Evolutionary conservation across 805 yeast species (phyloP).

Genomic region (Ogataea populi-albae): DNA sequence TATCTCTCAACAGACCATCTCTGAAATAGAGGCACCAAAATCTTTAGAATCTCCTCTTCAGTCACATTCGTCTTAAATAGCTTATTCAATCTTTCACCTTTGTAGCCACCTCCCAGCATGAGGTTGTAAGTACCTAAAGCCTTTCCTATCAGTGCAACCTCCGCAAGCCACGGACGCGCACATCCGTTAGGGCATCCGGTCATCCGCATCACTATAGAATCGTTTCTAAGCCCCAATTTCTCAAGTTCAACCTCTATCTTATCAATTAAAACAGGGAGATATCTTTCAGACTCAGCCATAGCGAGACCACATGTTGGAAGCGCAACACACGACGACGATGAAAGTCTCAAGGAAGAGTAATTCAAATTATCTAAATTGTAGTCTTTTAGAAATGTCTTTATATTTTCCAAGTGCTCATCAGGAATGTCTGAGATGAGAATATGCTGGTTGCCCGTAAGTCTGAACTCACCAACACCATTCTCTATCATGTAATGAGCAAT

Average conservation of each 20-base stretch:
- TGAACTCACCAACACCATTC: slow-evolving; percentile 73
- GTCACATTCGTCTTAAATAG: slow-evolving; percentile 82
- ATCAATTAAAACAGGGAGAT: slow-evolving; percentile 75
- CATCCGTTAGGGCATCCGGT: slow-evolving; percentile 99
- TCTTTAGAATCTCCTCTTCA: slow-evolving; percentile 81
- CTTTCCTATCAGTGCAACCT: slow-evolving; percentile 92
- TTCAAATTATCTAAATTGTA: slow-evolving; percentile 82
- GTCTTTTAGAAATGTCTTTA: slow-evolving; percentile 63
- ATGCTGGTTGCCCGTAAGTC: slow-evolving; percentile 96
- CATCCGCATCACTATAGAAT: slow-evolving; percentile 95
- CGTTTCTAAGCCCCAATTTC: slow-evolving; percentile 90
- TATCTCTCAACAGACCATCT: slow-evolving; percentile 90
- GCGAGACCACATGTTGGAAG: slow-evolving; percentile 99
- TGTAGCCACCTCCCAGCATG: slow-evolving; percentile 94
- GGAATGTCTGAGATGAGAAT: slow-evolving; percentile 69
- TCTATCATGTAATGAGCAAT: slow-evolving; percentile 68
- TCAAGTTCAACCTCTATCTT: slow-evolving; percentile 86
- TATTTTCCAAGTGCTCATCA: slow-evolving; percentile 59
- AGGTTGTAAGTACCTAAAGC: slow-evolving; percentile 91
- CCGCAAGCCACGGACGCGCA: slow-evolving; percentile 98
- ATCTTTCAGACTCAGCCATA: slow-evolving; percentile 97
- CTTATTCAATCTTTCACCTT: slow-evolving; percentile 90
- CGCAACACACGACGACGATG: slow-evolving; percentile 96
- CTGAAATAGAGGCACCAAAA: slow-evolving; percentile 82
- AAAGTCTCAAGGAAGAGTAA: slow-evolving; percentile 78